A percentile compares a stretch with the other conserved stretches of the same genome.
These are phyloP conservation scores for Penicillium canariense DNA, from an alignment of 495 filamentous ascomycete species.

Conservation along the genomic window DNA sequence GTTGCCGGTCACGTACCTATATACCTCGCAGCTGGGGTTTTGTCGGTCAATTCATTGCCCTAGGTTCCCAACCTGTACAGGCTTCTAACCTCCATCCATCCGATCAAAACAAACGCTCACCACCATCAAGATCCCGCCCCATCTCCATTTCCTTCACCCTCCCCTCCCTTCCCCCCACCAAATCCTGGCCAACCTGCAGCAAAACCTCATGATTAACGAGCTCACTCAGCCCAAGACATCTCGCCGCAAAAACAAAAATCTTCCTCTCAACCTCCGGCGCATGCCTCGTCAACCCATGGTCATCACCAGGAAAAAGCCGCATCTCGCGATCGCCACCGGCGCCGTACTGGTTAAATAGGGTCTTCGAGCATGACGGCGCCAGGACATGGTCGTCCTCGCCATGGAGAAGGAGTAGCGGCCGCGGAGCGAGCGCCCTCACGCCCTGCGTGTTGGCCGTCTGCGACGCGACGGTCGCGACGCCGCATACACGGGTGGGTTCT, in stretches of 20 bases:
- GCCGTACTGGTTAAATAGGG: conserved; percentile 39
- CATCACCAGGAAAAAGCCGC: conserved; percentile 35
- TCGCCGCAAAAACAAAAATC: conserved; percentile 36
- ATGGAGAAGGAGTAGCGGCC: not conserved
- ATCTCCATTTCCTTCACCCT: conserved; percentile 30
- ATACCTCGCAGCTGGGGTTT: too few relatives aligned
- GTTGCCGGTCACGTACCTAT: too few relatives aligned
- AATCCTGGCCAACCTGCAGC: conserved; percentile 31
- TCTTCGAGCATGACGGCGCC: conserved; percentile 28
- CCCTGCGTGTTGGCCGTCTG: conserved; percentile 1
- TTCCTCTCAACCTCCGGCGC: conserved; percentile 30
- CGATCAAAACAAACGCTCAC: conserved; percentile 13
- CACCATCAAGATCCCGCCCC: conserved; percentile 27
- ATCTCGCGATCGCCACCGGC: conserved; percentile 28
- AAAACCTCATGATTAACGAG: conserved; percentile 27
- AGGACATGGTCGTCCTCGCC: not conserved
- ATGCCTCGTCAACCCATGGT: conserved; percentile 41
- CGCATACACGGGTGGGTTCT: not conserved
- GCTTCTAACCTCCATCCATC: not conserved
- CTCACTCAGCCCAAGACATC: conserved; percentile 23
- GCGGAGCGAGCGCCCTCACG: not conserved
- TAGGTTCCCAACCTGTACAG: not conserved
- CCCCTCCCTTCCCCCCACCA: conserved; percentile 23
- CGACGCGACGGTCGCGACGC: conserved; percentile 1
- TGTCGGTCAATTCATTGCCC: too few relatives aligned